These are phyloP conservation scores for Eucalyptus curtisii DNA, from an alignment of 345 rosid genomes.

Conservation along the genomic window DNA sequence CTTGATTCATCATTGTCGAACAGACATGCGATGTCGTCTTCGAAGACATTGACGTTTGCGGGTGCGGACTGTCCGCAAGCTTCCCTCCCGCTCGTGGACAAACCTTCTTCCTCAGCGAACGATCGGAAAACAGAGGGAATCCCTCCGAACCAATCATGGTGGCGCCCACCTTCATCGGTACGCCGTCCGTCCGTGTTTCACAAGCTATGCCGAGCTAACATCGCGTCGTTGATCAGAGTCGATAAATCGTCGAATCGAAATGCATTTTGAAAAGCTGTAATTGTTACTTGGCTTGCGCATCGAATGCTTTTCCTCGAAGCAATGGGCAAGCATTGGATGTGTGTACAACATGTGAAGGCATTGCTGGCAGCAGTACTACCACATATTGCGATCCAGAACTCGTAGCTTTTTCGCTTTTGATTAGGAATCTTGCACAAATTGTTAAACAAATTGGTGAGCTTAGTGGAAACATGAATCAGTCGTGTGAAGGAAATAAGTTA, in stretches of 20 bases:
- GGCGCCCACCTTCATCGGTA: neutral
- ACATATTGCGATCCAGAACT: neutral
- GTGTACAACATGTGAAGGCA: neutral
- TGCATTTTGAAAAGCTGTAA: neutral
- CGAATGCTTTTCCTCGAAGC: neutral
- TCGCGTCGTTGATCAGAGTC: neutral
- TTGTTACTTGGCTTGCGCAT: neutral
- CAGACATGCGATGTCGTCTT: neutral
- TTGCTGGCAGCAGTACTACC: neutral
- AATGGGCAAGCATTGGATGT: neutral
- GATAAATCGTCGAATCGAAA: neutral
- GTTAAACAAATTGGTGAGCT: neutral
- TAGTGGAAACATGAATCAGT: neutral
- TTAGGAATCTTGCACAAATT: neutral
- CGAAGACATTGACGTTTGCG: neutral
- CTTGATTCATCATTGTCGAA: neutral
- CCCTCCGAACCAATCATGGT: neutral
- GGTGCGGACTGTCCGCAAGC: neutral
- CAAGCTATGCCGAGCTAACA: neutral
- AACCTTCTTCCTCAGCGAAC: neutral
- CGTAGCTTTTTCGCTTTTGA: neutral
- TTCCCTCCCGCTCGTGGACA: neutral
- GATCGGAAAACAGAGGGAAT: neutral
- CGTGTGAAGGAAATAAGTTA: neutral
- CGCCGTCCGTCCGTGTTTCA: neutral